Evolutionary conservation across 129 eudicot genomes (phyloP), one percentile per base, ranked within the genome.

Genomic region (Escallonia herrerae): DNA sequence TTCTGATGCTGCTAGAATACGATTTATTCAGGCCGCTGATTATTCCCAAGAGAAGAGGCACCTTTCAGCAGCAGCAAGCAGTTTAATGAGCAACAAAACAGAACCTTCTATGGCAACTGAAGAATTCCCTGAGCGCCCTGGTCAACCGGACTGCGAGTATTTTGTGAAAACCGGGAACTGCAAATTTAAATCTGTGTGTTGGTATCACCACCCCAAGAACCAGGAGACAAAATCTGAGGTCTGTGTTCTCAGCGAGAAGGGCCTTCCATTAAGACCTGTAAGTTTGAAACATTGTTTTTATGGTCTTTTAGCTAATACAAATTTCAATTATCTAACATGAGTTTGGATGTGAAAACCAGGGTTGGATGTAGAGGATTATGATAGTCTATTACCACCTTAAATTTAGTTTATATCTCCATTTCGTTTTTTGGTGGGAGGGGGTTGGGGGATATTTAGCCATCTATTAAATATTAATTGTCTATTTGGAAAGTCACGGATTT

Each of bases 221-320:
- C 61, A 60, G 51, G 33, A 8, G 13, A 4, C 60, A 41, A 70
- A 33, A 76, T 52, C 72, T 39, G 62, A 65, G 13, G 55, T 62
- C 12, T 37, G 58, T 48, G 62, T 52, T 12, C 83, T 81, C 7
- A 80, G 61, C 70, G 83, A 76, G 7, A 68, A 66, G 46, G 85
- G 89, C 42, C 71, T 86, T 56, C 90, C 90, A 40, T 41, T 77
- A 40, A 78, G 90, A 58, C 90, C 90, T 68, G 90, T 83, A 83
- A 66, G 90, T 78, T 72, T 56, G 10, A 56, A 55, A 70, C 10
- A 7, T 33, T 61, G 38, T 53, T 22, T 22, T 22, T 22, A 22
- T 22, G 33, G 33, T 22, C 33, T 22, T 22, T 22, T 22, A 22
- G 33, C 33, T 22, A 22, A 22, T 22, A 22, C 33, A 22, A 22